phyloP scores from a whole-genome alignment of 2,329 filamentous ascomycete species.

The Aspergillus jensenii region DNA sequence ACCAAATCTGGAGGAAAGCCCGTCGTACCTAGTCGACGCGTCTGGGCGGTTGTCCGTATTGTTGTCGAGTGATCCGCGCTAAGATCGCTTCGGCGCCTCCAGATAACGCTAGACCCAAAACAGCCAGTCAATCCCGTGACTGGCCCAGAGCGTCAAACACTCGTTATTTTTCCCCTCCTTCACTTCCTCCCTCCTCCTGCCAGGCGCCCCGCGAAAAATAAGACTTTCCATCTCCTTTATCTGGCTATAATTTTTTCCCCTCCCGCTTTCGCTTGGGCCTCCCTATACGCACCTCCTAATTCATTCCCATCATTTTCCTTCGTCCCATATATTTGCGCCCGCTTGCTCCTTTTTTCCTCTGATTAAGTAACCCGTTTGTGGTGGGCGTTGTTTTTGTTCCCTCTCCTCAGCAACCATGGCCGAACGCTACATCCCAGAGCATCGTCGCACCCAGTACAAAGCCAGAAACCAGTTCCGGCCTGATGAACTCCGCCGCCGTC shows the following conservation, averaged over 20 bases:
- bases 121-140: constrained; percentile 20
- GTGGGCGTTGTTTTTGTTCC: constrained; percentile 33
- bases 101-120: constrained; percentile 18
- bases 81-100: constrained; percentile 21
- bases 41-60: not conserved
- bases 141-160: constrained; percentile 9
- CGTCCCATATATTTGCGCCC: constrained; percentile 15
- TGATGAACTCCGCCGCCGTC: constrained; percentile 95
- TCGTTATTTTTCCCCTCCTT: constrained; percentile 27
- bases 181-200: constrained; percentile 4
- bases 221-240: constrained; percentile 10
- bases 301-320: constrained; percentile 16
- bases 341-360: constrained; percentile 15
- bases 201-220: constrained; percentile 7
- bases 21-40: not conserved
- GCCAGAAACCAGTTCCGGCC: constrained; percentile 99
- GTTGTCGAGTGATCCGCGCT: constrained; percentile 14
- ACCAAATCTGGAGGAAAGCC: not conserved
- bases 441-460: constrained; percentile 99
- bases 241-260: constrained; percentile 9
- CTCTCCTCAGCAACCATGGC: constrained; percentile 66
- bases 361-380: constrained; percentile 18
- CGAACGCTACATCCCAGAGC: constrained; percentile 98
- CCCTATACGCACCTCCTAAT: constrained; percentile 22
- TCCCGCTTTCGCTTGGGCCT: constrained; percentile 21